Conservation (phyloP, 352 stramenopile species). For the Peronospora belbahrii region DNA sequence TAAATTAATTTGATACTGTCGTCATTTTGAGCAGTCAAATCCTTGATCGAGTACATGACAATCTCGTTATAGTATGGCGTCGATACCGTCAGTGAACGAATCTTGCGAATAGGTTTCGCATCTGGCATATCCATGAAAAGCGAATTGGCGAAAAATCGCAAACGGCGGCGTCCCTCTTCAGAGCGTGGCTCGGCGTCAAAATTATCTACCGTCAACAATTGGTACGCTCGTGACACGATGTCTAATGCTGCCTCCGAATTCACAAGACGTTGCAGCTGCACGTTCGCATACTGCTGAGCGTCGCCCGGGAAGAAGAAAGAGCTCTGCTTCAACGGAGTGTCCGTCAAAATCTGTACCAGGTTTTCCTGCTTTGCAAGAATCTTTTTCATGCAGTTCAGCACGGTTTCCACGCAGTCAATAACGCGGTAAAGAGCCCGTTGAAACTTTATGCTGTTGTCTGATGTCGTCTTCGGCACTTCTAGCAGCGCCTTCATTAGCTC, state of each 20-base stretch:
- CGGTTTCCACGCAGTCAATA: conserved; percentile 76
- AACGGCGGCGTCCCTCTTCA: conserved; percentile 72
- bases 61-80: conserved; percentile 90
- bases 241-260: conserved; percentile 77
- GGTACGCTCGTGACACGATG: conserved; percentile 79
- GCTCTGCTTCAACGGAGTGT: conserved; percentile 78
- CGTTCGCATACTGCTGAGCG: conserved; percentile 72
- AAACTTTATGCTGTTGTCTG: conserved; percentile 83
- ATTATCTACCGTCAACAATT: conserved; percentile 84
- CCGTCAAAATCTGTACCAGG: conserved; percentile 77
- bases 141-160: conserved; percentile 85
- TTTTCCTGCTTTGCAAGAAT: conserved; percentile 80
- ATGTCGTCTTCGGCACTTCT: conserved; percentile 68
- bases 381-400: conserved; percentile 82
- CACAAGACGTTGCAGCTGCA: conserved; percentile 72
- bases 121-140: conserved; percentile 88
- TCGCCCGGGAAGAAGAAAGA: conserved; percentile 86
- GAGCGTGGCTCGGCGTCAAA: conserved; percentile 85
- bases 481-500: conserved; percentile 84
- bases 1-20: conserved; percentile 95
- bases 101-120: conserved; percentile 78
- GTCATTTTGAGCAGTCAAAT: conserved; percentile 76
- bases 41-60: conserved; percentile 86
- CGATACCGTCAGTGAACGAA: conserved; percentile 72
- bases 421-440: conserved; percentile 76